phyloP scores from a whole-genome alignment of 2,329 filamentous ascomycete species.

The Stromatinia cepivora region DNA sequence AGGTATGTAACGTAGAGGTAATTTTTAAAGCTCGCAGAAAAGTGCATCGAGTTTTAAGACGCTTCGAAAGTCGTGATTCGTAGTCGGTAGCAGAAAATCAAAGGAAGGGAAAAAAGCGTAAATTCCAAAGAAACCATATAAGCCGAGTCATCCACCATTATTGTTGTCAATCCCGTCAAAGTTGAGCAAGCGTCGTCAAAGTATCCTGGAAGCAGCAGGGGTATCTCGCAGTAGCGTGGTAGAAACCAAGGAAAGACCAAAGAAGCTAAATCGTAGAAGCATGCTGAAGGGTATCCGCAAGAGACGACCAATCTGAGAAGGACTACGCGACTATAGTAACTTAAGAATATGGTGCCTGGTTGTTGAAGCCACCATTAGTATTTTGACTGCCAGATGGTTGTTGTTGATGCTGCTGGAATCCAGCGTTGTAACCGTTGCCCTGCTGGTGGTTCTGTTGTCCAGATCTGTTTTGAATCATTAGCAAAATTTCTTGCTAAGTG shows the following conservation, averaged over 20 bases:
- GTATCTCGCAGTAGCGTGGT: conserved; percentile 10
- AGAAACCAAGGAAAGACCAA: conserved; percentile 17
- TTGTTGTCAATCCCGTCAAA: conserved; percentile 10
- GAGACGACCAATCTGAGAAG: conserved; percentile 5
- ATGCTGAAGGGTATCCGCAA: conserved; percentile 20
- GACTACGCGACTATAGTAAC: background rate
- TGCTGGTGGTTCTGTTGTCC: conserved; percentile 3
- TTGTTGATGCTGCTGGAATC: conserved; percentile 3
- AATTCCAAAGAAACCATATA: background rate
- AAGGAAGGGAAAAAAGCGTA: background rate
- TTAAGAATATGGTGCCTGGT: background rate
- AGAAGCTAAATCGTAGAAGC: conserved; percentile 13
- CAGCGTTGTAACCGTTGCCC: conserved; percentile 11
- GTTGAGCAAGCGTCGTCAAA: conserved; percentile 11
- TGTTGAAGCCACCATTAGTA: background rate
- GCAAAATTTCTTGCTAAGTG: background rate
- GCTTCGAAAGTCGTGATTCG: conserved; percentile 7
- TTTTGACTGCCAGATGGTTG: conserved; percentile 9
- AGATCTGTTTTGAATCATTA: conserved; percentile 7
- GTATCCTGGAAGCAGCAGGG: conserved; percentile 19
- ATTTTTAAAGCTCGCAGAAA: conserved; percentile 1
- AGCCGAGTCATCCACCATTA: conserved; percentile 9
- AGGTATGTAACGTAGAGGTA: conserved; percentile 15
- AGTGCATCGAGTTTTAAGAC: background rate
- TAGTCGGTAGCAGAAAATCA: background rate